Evolutionary conservation across 2,329 filamentous ascomycete genomes (phyloP).

Genomic region (Hypoxylon sp.): DNA sequence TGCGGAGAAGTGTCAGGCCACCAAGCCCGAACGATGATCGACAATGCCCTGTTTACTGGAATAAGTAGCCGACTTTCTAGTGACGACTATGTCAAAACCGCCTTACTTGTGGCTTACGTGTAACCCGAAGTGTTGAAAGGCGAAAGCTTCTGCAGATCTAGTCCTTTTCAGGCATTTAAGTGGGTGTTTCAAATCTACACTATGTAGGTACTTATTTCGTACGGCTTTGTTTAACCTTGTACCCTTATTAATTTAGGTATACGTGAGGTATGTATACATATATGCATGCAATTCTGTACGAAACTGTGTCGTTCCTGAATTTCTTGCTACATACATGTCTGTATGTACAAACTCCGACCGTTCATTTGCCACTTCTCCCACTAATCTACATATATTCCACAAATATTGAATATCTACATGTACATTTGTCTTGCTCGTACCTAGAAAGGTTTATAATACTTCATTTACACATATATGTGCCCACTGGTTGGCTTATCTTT

Average conservation of each 20-base stretch:
- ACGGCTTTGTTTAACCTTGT: neutral
- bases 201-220: neutral
- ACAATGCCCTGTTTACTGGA: conserved; percentile 15
- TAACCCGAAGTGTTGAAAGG: conserved; percentile 25
- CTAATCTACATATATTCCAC: conserved; percentile 10
- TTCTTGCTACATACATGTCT: neutral
- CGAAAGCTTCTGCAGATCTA: neutral
- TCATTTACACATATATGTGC: conserved; percentile 3
- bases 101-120: conserved; percentile 28
- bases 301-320: no score
- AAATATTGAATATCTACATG: conserved; percentile 23
- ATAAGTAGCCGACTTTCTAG: conserved; percentile 13
- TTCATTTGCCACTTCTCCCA: conserved; percentile 27
- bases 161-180: no score
- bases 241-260: neutral
- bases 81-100: conserved; percentile 7
- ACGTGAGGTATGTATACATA: no score
- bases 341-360: conserved; percentile 17
- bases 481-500: conserved; percentile 31
- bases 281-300: no score
- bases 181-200: no score
- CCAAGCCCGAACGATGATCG: conserved; percentile 38
- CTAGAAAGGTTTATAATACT: conserved; percentile 1
- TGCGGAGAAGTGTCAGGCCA: conserved; percentile 42
- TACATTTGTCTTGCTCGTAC: conserved; percentile 9